phyloP scores from a whole-genome alignment of 2,329 filamentous ascomycete species.

The Atkinsonella texensis region DNA sequence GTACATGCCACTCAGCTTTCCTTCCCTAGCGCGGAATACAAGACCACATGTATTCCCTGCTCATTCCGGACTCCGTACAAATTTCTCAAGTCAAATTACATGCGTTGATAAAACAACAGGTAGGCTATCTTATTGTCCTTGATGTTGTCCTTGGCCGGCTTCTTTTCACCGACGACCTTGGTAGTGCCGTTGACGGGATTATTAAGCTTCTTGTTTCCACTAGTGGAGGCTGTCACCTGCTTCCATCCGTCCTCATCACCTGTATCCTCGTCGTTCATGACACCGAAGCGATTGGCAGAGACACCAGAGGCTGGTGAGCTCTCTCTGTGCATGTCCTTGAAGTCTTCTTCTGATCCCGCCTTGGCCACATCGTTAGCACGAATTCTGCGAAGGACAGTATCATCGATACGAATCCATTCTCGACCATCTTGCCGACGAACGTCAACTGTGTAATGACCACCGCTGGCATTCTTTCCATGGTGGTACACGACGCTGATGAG shows the following conservation, averaged over 20 bases:
- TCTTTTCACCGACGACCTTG: constrained; percentile 43
- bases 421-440: constrained; percentile 85
- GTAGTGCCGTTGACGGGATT: constrained; percentile 52
- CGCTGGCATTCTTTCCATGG: constrained; percentile 91
- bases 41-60: background rate
- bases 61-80: too few species aligned
- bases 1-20: background rate
- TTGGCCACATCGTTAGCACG: constrained; percentile 82
- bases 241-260: constrained; percentile 69
- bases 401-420: constrained; percentile 93
- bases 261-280: constrained; percentile 52
- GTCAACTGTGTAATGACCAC: constrained; percentile 97
- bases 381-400: constrained; percentile 79
- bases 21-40: background rate
- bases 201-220: constrained; percentile 60
- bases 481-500: constrained; percentile 91
- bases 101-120: constrained; percentile 84
- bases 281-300: constrained; percentile 63
- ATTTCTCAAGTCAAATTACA: constrained; percentile 25
- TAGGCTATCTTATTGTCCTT: constrained; percentile 97
- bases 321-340: constrained; percentile 36
- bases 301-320: constrained; percentile 17
- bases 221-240: constrained; percentile 52
- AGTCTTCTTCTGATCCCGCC: constrained; percentile 67
- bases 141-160: constrained; percentile 49